Conservation (phyloP, 2,329 filamentous ascomycete species). For the Dothidotthia symphoricarpi region DNA sequence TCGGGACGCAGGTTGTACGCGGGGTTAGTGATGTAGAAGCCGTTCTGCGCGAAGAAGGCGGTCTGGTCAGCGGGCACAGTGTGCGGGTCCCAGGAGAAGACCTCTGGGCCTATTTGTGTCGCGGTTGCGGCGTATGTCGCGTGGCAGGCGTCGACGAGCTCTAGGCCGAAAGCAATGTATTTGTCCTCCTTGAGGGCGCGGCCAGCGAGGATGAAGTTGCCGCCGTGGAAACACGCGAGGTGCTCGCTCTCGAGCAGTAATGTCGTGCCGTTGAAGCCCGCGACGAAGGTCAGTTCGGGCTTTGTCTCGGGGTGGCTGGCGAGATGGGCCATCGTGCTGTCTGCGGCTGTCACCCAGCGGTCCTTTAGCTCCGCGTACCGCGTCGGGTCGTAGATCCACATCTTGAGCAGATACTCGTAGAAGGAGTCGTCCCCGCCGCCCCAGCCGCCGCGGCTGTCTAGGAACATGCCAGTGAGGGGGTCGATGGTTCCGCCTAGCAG, state of each 20-base stretch:
- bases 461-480: slow-evolving; percentile 64
- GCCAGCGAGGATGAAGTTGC: slow-evolving; percentile 81
- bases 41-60: slow-evolving; percentile 63
- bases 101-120: slow-evolving; percentile 75
- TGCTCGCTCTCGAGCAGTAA: slow-evolving; percentile 45
- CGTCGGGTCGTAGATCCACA: slow-evolving; percentile 74
- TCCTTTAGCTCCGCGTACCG: slow-evolving; percentile 67
- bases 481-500: slow-evolving; percentile 68
- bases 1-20: slow-evolving; percentile 74
- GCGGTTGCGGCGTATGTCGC: slow-evolving; percentile 67
- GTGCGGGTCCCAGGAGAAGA: slow-evolving; percentile 42
- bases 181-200: slow-evolving; percentile 63
- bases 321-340: slow-evolving; percentile 72
- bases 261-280: slow-evolving; percentile 53
- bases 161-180: slow-evolving; percentile 72
- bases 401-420: slow-evolving; percentile 90
- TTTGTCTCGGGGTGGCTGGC: slow-evolving; percentile 64
- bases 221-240: slow-evolving; percentile 78
- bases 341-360: slow-evolving; percentile 70
- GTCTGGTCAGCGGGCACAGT: slow-evolving; percentile 39
- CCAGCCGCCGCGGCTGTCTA: slow-evolving; percentile 71
- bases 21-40: slow-evolving; percentile 66
- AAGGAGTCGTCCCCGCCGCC: slow-evolving; percentile 74
- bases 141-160: slow-evolving; percentile 70
- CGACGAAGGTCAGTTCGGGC: slow-evolving; percentile 71